These are phyloP conservation scores for Cucurbita pepo DNA, from an alignment of 306 rosid species.

Conservation along the genomic window DNA sequence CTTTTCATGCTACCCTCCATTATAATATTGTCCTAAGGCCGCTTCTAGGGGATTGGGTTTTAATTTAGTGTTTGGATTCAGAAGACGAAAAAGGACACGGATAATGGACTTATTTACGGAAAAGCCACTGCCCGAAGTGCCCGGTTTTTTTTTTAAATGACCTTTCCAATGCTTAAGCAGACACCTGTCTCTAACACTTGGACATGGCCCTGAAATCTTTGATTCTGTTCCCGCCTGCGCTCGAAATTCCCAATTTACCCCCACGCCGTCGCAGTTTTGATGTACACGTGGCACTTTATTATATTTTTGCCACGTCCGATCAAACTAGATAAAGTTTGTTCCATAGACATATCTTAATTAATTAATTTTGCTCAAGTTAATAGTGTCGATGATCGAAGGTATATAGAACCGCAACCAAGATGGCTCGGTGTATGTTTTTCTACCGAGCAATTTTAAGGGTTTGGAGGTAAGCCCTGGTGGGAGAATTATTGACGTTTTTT, in stretches of 20 bases:
- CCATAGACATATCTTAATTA: no score
- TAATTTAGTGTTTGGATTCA: no score
- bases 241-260: neutral
- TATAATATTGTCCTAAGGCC: neutral
- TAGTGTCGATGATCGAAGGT: neutral
- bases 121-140: constrained; percentile 17
- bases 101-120: neutral
- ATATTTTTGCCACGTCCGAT: no score
- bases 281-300: no score
- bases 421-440: neutral
- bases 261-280: no score
- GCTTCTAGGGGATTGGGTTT: neutral
- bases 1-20: constrained; percentile 1
- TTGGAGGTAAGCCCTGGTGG: no score
- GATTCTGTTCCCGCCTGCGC: constrained; percentile 24
- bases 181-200: constrained; percentile 10
- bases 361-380: no score
- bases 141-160: constrained; percentile 7
- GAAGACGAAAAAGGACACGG: no score
- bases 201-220: constrained; percentile 56
- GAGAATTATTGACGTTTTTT: no score
- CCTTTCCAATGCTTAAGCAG: constrained; percentile 38
- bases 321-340: no score
- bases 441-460: neutral
- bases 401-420: neutral